Evolutionary conservation across 164 flowering plant species (phyloP).

Genomic region (Magnolia officinalis): DNA sequence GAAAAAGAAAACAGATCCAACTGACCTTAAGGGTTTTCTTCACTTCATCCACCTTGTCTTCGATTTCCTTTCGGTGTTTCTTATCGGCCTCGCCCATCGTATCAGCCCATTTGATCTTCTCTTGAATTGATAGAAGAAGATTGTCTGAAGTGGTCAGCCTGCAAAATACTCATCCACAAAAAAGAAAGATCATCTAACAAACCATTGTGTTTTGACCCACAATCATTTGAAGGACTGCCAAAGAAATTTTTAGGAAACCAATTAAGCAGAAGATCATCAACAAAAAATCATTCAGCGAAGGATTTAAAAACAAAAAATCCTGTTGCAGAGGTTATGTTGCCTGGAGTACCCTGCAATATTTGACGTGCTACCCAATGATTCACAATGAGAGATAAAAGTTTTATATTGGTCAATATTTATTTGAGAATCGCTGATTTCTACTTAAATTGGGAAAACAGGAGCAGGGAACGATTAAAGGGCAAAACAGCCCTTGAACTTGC

Average conservation of each 20-base stretch:
- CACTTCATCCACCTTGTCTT: constrained; percentile 69
- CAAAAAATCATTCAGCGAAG: not conserved
- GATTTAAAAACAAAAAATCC: not conserved
- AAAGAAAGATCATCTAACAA: not conserved
- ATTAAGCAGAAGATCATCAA: not conserved
- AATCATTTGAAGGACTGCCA: not conserved
- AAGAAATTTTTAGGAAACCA: constrained; percentile 1
- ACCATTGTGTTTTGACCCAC: not conserved
- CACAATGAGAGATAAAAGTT: too few relatives aligned
- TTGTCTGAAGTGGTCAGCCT: constrained; percentile 87
- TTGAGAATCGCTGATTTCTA: too few relatives aligned
- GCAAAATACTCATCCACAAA: constrained; percentile 12
- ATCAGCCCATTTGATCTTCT: constrained; percentile 96
- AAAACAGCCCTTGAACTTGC: too few relatives aligned
- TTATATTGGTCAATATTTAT: too few relatives aligned
- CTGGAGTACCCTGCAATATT: not conserved
- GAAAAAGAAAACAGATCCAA: constrained; percentile 20
- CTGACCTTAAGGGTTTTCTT: constrained; percentile 90
- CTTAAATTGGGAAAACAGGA: too few relatives aligned
- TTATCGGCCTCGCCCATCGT: constrained; percentile 70
- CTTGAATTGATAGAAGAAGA: constrained; percentile 81
- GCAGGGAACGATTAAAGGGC: too few relatives aligned
- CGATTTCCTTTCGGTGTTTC: constrained; percentile 74
- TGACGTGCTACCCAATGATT: too few relatives aligned
- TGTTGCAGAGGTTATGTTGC: not conserved